These are phyloP conservation scores for Passiflora organensis DNA, from an alignment of 345 rosid genomes.

Conservation along the genomic window DNA sequence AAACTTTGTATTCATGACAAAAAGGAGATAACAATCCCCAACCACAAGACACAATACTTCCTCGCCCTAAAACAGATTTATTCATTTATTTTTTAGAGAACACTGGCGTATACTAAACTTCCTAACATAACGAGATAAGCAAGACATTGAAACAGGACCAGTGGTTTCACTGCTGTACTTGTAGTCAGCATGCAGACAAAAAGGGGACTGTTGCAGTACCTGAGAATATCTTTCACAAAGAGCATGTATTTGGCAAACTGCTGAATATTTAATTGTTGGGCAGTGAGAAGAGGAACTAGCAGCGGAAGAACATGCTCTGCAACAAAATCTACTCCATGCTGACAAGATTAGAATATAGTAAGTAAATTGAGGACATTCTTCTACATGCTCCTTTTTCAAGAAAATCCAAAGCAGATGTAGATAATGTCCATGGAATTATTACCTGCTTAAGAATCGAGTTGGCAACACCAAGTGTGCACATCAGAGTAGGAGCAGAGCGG, in stretches of 20 bases:
- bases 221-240: slow-evolving; percentile 83
- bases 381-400: no score
- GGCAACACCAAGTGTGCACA: slow-evolving; percentile 95
- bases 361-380: background rate
- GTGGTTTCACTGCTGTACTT: background rate
- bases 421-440: background rate
- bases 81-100: no score
- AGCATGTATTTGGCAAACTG: slow-evolving; percentile 93
- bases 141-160: background rate
- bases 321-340: slow-evolving; percentile 87
- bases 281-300: slow-evolving; percentile 77
- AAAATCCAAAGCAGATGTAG: background rate
- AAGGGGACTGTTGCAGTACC: slow-evolving; percentile 36
- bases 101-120: no score
- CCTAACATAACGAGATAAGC: background rate
- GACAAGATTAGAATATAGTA: slow-evolving; percentile 16
- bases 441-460: slow-evolving; percentile 89
- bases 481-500: slow-evolving; percentile 90
- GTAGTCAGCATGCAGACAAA: background rate
- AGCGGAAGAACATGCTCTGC: slow-evolving; percentile 88
- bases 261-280: slow-evolving; percentile 87
- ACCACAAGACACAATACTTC: no score
- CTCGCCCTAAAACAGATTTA: no score
- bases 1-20: no score
- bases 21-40: no score